These are phyloP conservation scores for Chrysanthemum seticuspe DNA, from an alignment of 129 eudicot species.

Conservation along the genomic window DNA sequence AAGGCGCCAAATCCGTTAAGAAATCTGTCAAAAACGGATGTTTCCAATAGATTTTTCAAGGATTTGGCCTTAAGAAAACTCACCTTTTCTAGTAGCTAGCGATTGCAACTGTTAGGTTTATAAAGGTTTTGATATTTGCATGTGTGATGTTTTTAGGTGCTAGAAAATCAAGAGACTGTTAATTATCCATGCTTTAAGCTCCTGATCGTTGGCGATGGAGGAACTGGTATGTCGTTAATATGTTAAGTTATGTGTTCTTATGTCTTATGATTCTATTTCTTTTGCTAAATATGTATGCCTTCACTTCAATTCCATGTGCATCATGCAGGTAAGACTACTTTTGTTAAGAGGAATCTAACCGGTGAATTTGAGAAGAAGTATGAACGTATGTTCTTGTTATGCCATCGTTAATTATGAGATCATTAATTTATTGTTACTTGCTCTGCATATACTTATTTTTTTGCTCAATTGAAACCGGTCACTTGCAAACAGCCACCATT, in stretches of 20 bases:
- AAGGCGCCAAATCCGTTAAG: too few relatives aligned
- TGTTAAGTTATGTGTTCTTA: conserved; percentile 3
- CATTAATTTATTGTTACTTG: not conserved
- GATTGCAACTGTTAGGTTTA: too few relatives aligned
- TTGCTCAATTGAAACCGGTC: not conserved
- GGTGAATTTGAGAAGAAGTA: conserved; percentile 73
- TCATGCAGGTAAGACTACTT: conserved; percentile 48
- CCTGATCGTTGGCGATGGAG: conserved; percentile 67
- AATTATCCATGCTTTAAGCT: conserved; percentile 69
- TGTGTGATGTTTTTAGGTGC: conserved; percentile 33
- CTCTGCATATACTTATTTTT: not conserved
- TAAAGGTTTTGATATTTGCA: too few relatives aligned
- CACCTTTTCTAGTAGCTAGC: too few relatives aligned
- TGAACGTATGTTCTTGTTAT: conserved; percentile 40
- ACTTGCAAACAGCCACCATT: conserved; percentile 39
- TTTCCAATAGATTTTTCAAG: too few relatives aligned
- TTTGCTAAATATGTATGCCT: not conserved
- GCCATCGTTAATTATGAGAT: not conserved
- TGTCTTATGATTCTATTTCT: not conserved
- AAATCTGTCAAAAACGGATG: too few relatives aligned
- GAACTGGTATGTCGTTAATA: conserved; percentile 40
- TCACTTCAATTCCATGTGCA: not conserved
- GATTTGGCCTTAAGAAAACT: too few relatives aligned
- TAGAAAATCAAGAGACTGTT: conserved; percentile 63
- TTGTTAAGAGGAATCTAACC: conserved; percentile 64